Conservation (phyloP, 495 filamentous ascomycete genomes). For the Choiromyces venosus region DNA sequence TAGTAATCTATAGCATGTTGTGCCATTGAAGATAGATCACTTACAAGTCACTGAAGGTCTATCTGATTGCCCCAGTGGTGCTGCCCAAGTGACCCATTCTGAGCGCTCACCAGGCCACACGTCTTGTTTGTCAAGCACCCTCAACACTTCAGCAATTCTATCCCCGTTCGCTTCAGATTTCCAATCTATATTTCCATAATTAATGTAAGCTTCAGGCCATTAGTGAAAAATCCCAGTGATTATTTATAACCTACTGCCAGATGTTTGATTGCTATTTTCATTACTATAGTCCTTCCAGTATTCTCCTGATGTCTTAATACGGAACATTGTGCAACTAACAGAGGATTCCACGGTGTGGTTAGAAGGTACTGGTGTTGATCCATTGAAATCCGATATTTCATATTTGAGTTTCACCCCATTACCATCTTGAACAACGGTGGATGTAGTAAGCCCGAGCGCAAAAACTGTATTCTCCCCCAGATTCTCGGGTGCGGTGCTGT, state of each 20-base stretch:
- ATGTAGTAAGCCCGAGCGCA: not conserved
- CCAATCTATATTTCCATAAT: not conserved
- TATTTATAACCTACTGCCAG: not conserved
- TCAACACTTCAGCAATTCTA: not conserved
- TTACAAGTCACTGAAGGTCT: not conserved
- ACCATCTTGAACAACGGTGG: not conserved
- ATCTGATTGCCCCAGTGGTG: not conserved
- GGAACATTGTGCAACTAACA: not conserved
- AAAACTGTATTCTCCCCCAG: not conserved
- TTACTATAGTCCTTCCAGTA: not conserved
- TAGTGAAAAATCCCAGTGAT: not conserved
- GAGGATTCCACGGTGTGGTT: not conserved
- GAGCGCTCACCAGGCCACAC: not conserved
- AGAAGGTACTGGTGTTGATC: not conserved
- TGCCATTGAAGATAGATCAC: not conserved
- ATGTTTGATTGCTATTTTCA: not conserved
- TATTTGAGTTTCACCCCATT: not conserved
- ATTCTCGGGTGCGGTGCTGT: not conserved
- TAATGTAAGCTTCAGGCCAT: not conserved
- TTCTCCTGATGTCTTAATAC: not conserved
- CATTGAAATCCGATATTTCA: not conserved
- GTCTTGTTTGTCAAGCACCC: not conserved
- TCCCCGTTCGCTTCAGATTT: not conserved
- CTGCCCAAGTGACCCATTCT: not conserved
- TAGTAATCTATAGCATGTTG: too few relatives aligned